These are phyloP conservation scores for Thermothielavioides terrestris DNA, from an alignment of 495 filamentous ascomycete genomes.

Conservation along the genomic window DNA sequence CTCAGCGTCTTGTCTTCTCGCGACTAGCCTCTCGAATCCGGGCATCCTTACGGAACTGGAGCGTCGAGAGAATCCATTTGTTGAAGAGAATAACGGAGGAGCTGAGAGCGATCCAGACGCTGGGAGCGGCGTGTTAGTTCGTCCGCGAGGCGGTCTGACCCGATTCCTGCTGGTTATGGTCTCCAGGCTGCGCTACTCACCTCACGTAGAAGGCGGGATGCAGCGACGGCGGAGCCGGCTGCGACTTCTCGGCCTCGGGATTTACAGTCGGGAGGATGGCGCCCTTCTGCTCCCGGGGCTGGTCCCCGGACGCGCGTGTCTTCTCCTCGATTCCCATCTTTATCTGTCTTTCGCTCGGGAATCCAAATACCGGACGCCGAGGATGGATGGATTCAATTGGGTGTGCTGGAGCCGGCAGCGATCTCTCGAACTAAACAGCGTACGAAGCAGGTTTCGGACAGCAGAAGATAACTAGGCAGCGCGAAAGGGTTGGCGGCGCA, in stretches of 20 bases:
- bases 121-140: conserved; percentile 29
- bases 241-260: conserved; percentile 57
- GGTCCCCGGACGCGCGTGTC: conserved; percentile 67
- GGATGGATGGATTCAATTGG: background rate
- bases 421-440: background rate
- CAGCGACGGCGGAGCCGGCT: conserved; percentile 51
- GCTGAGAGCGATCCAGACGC: conserved; percentile 83
- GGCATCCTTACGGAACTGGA: conserved; percentile 66
- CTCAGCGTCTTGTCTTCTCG: conserved; percentile 21
- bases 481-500: conserved; percentile 12
- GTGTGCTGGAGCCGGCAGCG: conserved; percentile 4
- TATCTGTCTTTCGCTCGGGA: background rate
- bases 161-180: background rate
- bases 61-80: conserved; percentile 88
- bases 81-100: conserved; percentile 96
- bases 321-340: conserved; percentile 59
- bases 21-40: background rate
- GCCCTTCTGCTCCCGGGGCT: conserved; percentile 47
- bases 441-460: conserved; percentile 4
- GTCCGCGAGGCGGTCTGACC: background rate
- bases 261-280: conserved; percentile 74
- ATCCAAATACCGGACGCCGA: too few species aligned
- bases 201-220: conserved; percentile 85
- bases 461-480: background rate
- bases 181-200: conserved; percentile 44